A percentile compares a stretch with the other conserved stretches of the same genome.
phyloP scores from a whole-genome alignment of 371 early-diverging fungal species.

The Apophysomyces ossiformis region DNA sequence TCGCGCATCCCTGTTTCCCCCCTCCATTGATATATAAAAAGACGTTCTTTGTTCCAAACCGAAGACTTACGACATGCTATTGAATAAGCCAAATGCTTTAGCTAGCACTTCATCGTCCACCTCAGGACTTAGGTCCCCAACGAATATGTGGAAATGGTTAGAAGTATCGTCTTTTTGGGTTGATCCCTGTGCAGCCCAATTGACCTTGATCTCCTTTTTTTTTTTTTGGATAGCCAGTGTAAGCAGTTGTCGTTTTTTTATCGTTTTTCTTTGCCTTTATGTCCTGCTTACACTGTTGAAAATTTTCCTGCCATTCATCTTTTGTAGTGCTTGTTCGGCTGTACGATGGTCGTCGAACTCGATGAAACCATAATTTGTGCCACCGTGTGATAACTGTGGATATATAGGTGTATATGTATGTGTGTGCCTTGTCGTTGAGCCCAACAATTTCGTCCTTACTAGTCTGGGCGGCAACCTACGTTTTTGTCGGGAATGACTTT shows the following conservation, averaged over 20 bases:
- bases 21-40: constrained; percentile 11
- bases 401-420: constrained; percentile 5
- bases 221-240: background rate
- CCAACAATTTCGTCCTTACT: constrained; percentile 12
- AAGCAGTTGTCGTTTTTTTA: background rate
- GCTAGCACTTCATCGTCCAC: constrained; percentile 75
- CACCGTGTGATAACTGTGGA: constrained; percentile 20
- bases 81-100: constrained; percentile 69
- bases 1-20: constrained; percentile 41
- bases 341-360: constrained; percentile 76
- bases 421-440: constrained; percentile 6
- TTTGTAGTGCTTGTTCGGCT: constrained; percentile 79
- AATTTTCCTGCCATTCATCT: constrained; percentile 77
- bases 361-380: constrained; percentile 91
- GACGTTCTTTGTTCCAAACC: background rate
- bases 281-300: constrained; percentile 53
- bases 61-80: constrained; percentile 62
- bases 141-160: constrained; percentile 83
- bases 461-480: constrained; percentile 56
- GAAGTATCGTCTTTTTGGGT: constrained; percentile 60
- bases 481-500: constrained; percentile 83
- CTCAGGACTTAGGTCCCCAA: constrained; percentile 87
- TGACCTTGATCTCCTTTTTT: constrained; percentile 52
- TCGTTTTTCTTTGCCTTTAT: background rate
- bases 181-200: constrained; percentile 53